Evolutionary conservation across 2,329 filamentous ascomycete species (phyloP).

Genomic region (Metarhizium album): DNA sequence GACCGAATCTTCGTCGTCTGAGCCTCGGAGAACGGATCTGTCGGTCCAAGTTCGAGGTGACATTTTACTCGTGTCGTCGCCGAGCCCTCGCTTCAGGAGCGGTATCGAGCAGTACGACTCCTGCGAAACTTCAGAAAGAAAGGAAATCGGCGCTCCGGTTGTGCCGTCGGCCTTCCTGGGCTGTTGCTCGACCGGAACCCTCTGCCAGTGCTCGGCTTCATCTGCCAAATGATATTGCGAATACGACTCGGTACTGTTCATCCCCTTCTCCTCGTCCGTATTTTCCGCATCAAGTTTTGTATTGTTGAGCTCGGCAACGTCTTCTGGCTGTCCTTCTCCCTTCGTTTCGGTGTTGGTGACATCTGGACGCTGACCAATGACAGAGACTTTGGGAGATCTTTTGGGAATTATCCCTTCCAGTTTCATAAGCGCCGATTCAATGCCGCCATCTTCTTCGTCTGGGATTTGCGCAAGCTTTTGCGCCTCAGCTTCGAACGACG

Average conservation of each 20-base stretch:
- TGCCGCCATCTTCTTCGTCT: constrained; percentile 68
- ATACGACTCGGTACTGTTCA: neutral
- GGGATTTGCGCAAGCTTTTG: constrained; percentile 80
- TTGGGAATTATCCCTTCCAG: constrained; percentile 77
- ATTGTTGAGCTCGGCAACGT: neutral
- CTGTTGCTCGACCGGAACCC: neutral
- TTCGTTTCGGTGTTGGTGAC: neutral
- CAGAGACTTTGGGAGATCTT: constrained; percentile 29
- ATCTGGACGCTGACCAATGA: constrained; percentile 11
- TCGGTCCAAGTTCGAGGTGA: constrained; percentile 33
- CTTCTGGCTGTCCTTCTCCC: neutral
- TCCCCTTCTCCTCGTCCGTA: neutral
- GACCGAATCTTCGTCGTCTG: constrained; percentile 27
- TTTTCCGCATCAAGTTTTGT: neutral
- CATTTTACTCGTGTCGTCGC: constrained; percentile 35
- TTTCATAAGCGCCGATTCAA: constrained; percentile 87
- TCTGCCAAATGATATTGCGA: neutral
- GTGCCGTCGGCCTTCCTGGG: constrained; percentile 17
- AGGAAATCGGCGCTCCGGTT: constrained; percentile 31
- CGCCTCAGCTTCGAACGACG: constrained; percentile 82
- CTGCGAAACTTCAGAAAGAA: constrained; percentile 51
- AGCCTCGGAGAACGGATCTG: constrained; percentile 41
- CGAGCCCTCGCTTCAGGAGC: constrained; percentile 57
- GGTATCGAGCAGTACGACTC: constrained; percentile 71
- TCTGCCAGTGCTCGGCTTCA: neutral